Conservation (phyloP, 495 filamentous ascomycete species). For the Penicillium samsonianum region DNA sequence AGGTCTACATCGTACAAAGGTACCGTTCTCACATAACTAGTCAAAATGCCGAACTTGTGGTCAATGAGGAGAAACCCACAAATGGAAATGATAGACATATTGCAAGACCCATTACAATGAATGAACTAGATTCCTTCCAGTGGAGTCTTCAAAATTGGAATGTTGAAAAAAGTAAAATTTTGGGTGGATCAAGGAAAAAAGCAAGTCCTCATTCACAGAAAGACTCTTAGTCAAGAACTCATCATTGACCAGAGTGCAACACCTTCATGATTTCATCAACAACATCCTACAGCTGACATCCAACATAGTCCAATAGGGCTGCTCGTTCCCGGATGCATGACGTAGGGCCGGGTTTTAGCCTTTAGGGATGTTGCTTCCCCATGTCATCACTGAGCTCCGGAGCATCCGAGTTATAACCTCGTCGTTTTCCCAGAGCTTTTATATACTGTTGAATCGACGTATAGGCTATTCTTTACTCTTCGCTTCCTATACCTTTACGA, state of each 20-base stretch:
- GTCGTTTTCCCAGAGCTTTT: constrained; percentile 11
- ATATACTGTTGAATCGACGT: neutral
- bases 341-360: constrained; percentile 29
- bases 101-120: too few species aligned
- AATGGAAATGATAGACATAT: too few species aligned
- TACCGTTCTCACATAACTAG: neutral
- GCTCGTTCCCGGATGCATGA: constrained; percentile 37
- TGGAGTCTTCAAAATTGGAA: neutral
- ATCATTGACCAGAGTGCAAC: constrained; percentile 22
- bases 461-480: neutral
- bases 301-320: constrained; percentile 13
- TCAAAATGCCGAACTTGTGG: neutral
- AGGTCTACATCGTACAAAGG: neutral
- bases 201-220: neutral
- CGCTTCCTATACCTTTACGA: constrained; percentile 7
- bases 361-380: constrained; percentile 12
- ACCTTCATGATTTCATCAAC: constrained; percentile 8
- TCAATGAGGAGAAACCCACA: neutral
- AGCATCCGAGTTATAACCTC: constrained; percentile 35
- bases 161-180: neutral
- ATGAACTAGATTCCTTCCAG: too few species aligned
- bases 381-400: constrained; percentile 39
- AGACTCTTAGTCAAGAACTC: constrained; percentile 2
- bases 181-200: neutral
- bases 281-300: constrained; percentile 1